Base-by-base conservation (phyloP, 1,139 yeast species). In the Kurtzmaniella natalensis region DNA sequence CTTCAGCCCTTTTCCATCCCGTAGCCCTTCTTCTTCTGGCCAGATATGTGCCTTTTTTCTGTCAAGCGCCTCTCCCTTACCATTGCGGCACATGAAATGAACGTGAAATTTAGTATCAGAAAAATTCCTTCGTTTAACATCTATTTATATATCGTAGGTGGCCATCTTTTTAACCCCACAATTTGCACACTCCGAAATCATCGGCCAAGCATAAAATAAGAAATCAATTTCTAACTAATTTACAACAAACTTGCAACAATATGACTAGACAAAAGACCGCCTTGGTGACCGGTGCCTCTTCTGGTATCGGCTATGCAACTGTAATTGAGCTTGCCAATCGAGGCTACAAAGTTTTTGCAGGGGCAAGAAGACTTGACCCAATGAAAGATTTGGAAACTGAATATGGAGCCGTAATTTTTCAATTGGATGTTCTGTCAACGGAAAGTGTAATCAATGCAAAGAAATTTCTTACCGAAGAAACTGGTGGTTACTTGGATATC, bases 251-350 rank as follows among this genome's bases (percentile, higher is more conserved):
- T 7, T 6, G 6, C 11, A 22, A 14, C 26, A 7, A 10, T 7
- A 26, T 26, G 29, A n/a, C 29, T 17, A 50, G 55, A 40, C 54
- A 48, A 50, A 66, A 59, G 47, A 45, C 60, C 17, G 88, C 78
- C 2, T 60, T 82, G 28, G 73, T 85, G 21, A 85, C 94, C 1
- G 95, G 94, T 7, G 85, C 86, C 13, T 81, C 92, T 0, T 80
- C 89, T 0, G 95, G 94, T 8, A 85, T 85, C 37, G 59, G 57
- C 3, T 75, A 62, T 50, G 76, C 78, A 13, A 61, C 81, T 8
- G 78, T 89, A 21, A 65, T 71, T 37, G 87, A 81, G 47, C 65
- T 84, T 40, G 80, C 85, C 11, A 53, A 59, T 14, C 59, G 77
- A 38, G 87, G 87, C 2, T 80, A 72, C 57, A 65, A 62, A 37